Evolutionary conservation across 2,329 filamentous ascomycete species (phyloP), one percentile per base, ranked within the genome.

Genomic region (Onygenales sp.): DNA sequence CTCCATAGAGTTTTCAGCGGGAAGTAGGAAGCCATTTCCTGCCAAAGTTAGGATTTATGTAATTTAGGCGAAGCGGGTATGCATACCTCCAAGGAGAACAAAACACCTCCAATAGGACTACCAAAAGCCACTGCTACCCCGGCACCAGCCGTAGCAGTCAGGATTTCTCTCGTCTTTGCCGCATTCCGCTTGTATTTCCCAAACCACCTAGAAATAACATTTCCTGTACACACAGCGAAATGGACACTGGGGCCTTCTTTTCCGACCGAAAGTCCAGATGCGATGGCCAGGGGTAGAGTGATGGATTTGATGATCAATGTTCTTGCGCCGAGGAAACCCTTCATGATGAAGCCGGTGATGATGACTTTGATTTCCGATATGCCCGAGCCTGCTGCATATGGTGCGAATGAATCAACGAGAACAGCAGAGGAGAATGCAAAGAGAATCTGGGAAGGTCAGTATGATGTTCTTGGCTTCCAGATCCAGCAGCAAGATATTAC

Each of bases 281-380:
- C 91, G 67, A 98, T 98, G 43, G 92, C 88, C 44, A 98, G 76
- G 1, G 93, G 93, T 47, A 98, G 75, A 27, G 87, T 88, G 53
- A 97, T 82, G 0, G 90, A 95, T 73, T 98, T 98, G 73, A 98
- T 97, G 56, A 93, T 70, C 35, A 98, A 76, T 5, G 93, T 97
- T 81, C 89, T 90, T 62, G 86, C 85, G 17, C 92, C 90, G 13
- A 98, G 78, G 65, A 98, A 98, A 0, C 91, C 93, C 71, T 97
- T 96, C 93, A 98, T 98, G 49, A 97, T 89, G 67, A 98, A 98
- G 2, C 93, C 93, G 4, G 92, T 93, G 65, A 98, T 95, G 66
- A 98, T 97, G 71, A 90, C 95, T 72, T 98, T 98, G 78, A 98
- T 98, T 74, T 98, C 93, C 10, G 90, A 96, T 55, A 98, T 98